These are phyloP conservation scores for Dendrothele bispora DNA, from an alignment of 768 basidiomycete species.

Conservation along the genomic window DNA sequence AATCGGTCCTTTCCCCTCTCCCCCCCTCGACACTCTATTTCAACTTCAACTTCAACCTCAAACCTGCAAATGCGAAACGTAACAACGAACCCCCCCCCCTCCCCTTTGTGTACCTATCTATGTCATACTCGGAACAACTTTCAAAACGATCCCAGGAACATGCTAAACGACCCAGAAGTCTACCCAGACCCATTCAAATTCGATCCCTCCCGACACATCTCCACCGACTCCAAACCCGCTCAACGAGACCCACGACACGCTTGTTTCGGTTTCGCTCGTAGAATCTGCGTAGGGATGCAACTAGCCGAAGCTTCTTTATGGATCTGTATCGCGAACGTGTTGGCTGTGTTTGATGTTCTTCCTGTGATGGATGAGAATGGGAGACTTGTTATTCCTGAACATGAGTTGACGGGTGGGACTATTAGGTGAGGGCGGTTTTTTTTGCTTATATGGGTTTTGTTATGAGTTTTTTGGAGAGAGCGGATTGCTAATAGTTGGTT, in stretches of 20 bases:
- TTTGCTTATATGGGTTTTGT: no score
- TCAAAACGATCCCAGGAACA: conserved; percentile 35
- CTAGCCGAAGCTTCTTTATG: conserved; percentile 45
- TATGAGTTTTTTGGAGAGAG: neutral
- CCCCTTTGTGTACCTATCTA: conserved; percentile 23
- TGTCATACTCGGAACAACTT: neutral
- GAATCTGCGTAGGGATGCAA: conserved; percentile 22
- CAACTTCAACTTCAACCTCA: neutral
- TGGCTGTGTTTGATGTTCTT: conserved; percentile 42
- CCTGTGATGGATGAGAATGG: conserved; percentile 21
- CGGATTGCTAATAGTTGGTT: neutral
- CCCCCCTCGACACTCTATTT: neutral
- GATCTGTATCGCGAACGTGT: conserved; percentile 37
- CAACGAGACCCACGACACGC: conserved; percentile 41
- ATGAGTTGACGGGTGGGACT: conserved; percentile 10
- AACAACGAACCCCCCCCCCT: neutral
- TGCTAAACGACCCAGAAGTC: conserved; percentile 39
- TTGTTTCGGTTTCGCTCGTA: conserved; percentile 57
- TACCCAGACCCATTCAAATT: conserved; percentile 47
- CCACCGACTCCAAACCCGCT: conserved; percentile 30
- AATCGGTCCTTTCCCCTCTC: no score
- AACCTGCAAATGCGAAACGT: neutral
- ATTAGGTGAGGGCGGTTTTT: no score
- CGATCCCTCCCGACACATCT: conserved; percentile 47
- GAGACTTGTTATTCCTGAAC: conserved; percentile 7